phyloP scores from a whole-genome alignment of 257 asterid species.

The Solanum tarapatanum region DNA sequence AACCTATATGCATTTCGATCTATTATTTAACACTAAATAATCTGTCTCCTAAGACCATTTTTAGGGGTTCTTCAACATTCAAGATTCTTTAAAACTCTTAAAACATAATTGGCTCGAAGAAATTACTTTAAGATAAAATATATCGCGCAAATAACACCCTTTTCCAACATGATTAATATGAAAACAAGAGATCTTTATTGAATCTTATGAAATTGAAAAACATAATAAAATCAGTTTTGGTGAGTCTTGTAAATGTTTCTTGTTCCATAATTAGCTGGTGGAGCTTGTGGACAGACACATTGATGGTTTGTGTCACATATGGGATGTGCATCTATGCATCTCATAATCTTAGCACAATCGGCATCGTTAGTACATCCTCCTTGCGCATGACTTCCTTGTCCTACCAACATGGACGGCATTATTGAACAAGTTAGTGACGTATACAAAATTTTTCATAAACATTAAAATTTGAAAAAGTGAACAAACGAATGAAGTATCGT shows the following conservation, averaged over 20 bases:
- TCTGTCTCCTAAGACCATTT: not conserved
- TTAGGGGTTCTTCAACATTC: no score
- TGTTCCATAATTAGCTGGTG: not conserved
- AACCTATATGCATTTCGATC: not conserved
- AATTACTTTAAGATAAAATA: not conserved
- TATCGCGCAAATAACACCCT: not conserved
- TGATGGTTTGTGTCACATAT: not conserved
- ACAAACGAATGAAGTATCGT: no score
- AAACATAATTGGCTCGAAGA: not conserved
- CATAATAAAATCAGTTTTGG: not conserved
- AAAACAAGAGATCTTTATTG: not conserved
- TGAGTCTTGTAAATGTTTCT: not conserved
- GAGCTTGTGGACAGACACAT: not conserved
- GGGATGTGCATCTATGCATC: not conserved
- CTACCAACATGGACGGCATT: not conserved
- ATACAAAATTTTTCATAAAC: not conserved
- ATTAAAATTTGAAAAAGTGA: not conserved
- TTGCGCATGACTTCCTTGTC: not conserved
- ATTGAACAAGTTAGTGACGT: not conserved
- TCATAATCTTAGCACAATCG: not conserved
- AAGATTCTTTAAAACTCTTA: not conserved
- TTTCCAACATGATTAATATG: not conserved
- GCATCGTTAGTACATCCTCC: not conserved
- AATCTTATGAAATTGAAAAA: not conserved
- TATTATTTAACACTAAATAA: not conserved